Evolutionary conservation across 1,284 basidiomycete genomes (phyloP).

Genomic region (Vanrija humicola): DNA sequence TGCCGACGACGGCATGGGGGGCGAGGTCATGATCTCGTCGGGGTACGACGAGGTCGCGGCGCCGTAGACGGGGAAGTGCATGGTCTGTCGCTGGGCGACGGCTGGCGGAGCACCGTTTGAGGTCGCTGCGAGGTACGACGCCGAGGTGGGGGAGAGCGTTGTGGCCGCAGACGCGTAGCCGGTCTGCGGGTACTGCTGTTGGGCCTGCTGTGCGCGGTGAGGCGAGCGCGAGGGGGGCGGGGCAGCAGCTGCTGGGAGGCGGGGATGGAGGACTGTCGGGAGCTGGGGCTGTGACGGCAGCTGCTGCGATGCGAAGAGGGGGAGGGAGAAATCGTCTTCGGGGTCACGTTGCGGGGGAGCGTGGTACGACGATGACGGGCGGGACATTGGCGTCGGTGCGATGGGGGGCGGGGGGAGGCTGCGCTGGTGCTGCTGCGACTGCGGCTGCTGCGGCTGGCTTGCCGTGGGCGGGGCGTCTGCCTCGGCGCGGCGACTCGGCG

Average conservation of each 20-base stretch:
- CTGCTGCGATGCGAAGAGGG: constrained; percentile 28
- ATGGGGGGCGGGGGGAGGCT: too few relatives aligned
- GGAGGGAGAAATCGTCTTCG: constrained; percentile 31
- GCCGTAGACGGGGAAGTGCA: constrained; percentile 18
- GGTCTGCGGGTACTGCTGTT: constrained; percentile 4
- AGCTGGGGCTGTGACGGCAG: not conserved
- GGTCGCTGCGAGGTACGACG: constrained; percentile 2
- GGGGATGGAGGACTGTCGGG: not conserved
- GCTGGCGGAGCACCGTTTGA: constrained; percentile 1
- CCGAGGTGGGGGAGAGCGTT: not conserved
- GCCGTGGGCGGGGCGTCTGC: too few relatives aligned
- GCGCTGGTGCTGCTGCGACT: too few relatives aligned
- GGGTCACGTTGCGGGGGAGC: constrained; percentile 13
- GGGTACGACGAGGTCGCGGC: constrained; percentile 8
- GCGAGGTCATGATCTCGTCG: constrained; percentile 19
- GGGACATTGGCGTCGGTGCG: constrained; percentile 26
- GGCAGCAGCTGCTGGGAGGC: not conserved
- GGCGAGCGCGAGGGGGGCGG: constrained; percentile 12
- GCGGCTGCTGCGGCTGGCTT: too few relatives aligned
- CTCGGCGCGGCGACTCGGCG: too few relatives aligned
- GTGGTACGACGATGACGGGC: constrained; percentile 34
- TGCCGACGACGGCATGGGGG: constrained; percentile 13
- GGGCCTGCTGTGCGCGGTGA: not conserved
- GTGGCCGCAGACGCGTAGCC: not conserved
- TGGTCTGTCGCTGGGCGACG: constrained; percentile 10